Conservation (phyloP, 352 stramenopile species). For the Phytophthora nicotianae region DNA sequence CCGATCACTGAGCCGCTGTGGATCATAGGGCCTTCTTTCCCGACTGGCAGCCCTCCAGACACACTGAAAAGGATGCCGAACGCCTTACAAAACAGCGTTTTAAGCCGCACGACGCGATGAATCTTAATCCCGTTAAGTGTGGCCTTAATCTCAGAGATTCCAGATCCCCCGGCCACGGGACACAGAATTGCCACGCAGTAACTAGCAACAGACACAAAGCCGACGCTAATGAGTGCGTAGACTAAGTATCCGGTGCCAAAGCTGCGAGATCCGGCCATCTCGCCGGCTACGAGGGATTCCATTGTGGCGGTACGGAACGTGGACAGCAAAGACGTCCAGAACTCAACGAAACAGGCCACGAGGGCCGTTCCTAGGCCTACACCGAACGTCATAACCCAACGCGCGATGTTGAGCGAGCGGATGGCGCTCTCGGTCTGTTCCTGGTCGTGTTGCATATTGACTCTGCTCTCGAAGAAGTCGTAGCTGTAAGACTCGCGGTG, state of each 20-base stretch:
- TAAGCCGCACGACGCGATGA: conserved; percentile 94
- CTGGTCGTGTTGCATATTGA: conserved; percentile 89
- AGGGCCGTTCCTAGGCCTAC: conserved; percentile 94
- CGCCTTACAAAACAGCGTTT: conserved; percentile 97
- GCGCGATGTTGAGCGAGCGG: conserved; percentile 78
- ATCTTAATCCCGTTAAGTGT: conserved; percentile 99
- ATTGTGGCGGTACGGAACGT: conserved; percentile 92
- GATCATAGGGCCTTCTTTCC: conserved; percentile 93
- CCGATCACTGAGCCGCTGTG: conserved; percentile 93
- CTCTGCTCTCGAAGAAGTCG: conserved; percentile 86
- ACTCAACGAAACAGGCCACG: conserved; percentile 94
- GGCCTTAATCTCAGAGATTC: conserved; percentile 98
- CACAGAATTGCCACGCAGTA: conserved; percentile 94
- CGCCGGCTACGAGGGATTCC: conserved; percentile 72
- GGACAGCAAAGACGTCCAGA: conserved; percentile 86
- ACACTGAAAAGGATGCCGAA: conserved; percentile 90
- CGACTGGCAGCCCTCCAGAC: conserved; percentile 68
- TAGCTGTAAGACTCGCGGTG: conserved; percentile 89
- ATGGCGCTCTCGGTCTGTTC: conserved; percentile 79
- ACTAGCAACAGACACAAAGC: conserved; percentile 92
- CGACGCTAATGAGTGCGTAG: conserved; percentile 92
- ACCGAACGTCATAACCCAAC: conserved; percentile 96
- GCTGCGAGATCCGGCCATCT: conserved; percentile 44
- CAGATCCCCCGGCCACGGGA: conserved; percentile 94
- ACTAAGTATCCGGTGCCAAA: conserved; percentile 86